Base-by-base conservation (phyloP, 306 rosid genomes). In the Lathyrus sativus region DNA sequence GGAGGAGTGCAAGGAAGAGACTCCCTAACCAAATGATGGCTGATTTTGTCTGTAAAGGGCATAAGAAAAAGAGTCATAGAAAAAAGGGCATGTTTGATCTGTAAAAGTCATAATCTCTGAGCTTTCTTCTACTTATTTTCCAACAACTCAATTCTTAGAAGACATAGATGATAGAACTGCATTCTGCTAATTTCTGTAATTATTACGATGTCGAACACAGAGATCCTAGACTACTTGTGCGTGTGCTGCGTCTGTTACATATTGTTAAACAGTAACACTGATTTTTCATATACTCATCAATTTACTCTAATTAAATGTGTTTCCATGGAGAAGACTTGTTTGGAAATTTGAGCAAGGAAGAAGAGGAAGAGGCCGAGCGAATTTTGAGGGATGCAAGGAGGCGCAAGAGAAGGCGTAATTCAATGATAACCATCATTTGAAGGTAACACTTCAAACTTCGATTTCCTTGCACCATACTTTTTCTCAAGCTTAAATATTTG, bases 351-450 rank as follows among this genome's bases (percentile, higher is more conserved):
- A 77, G 65, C 19, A 84, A 78, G 68, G 91, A 90, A 48, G 92
- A 76, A 31, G 77, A 80, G 79, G 79, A 88, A 82, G 99, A 88
- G 82, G 81, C 89, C 17, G 71, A 85, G 31, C 76, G 85, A 81
- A 90, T 95, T 77, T 63, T 95, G 86, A 75, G 81, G 71, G 76
- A 85, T 65, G 99, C 99, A 24, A 90, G 98, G 75, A 90, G 87
- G 83, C 90, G 86, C 49, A 95, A 88, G 82, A 88, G 97, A 81
- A 89, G 74, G 87, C 77, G 79, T 79, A 80, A 82, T 76, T 64
- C 83, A 24, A 81, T 89, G 79, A 80, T 89, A 80, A 75, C 78
- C 70, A 86, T 87, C 70, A 31, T 76, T 51, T 87, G 83, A 87
- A 85, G 91, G 96, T 89, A 80, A 65, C 67, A 28, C 38, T 38